Evolutionary conservation across 2,329 filamentous ascomycete species (phyloP).

Genomic region (Fusarium xylarioides): DNA sequence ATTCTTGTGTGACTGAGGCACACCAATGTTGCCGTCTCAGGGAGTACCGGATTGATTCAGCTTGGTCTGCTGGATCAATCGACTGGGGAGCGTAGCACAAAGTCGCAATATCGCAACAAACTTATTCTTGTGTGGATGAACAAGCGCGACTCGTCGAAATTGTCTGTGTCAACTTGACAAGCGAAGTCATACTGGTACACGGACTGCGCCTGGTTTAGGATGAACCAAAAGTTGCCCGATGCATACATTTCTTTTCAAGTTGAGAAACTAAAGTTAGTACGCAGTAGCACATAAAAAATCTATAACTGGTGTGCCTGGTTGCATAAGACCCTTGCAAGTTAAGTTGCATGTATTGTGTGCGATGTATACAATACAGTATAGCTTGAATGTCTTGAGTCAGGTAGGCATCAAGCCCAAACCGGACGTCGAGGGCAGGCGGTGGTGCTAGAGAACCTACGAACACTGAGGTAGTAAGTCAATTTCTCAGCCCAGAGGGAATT

Average conservation of each 20-base stretch:
- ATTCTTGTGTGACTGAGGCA: constrained; percentile 1
- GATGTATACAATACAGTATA: constrained; percentile 12
- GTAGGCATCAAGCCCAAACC: constrained; percentile 21
- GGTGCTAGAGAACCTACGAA: not conserved
- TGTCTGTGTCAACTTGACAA: constrained; percentile 2
- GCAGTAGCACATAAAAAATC: constrained; percentile 14
- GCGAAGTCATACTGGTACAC: not conserved
- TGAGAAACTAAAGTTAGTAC: not conserved
- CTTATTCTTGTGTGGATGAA: constrained; percentile 3
- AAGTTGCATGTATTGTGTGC: constrained; percentile 2
- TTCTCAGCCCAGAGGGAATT: not conserved
- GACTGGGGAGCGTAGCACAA: not conserved
- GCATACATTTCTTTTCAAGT: not conserved
- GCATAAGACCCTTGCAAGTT: constrained; percentile 17
- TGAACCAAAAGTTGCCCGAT: not conserved
- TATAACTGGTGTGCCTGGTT: constrained; percentile 27
- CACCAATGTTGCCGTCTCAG: not conserved
- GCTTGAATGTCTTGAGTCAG: constrained; percentile 24
- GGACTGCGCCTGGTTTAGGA: not conserved
- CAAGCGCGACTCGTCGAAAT: constrained; percentile 9
- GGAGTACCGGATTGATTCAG: not conserved
- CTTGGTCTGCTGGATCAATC: not conserved
- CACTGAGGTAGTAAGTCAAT: not conserved
- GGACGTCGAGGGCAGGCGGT: constrained; percentile 1
- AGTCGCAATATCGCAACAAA: constrained; percentile 5